Base-by-base conservation (phyloP, 1,284 basidiomycete species). In the Puccinia hordei region DNA sequence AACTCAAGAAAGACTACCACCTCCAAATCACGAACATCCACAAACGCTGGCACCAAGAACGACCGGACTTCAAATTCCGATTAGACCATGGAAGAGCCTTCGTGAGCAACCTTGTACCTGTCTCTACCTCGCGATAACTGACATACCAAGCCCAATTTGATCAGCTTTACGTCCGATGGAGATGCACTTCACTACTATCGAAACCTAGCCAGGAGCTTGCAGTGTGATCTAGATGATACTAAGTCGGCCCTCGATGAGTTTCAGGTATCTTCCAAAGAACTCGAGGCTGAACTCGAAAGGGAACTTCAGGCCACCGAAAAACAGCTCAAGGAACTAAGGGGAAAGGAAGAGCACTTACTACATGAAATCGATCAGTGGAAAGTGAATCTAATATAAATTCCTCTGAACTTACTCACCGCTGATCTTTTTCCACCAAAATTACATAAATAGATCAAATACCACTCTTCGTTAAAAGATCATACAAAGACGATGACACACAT, bases 301-400 rank as follows among this genome's bases (percentile, higher is more conserved):
- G 95, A 97, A 85, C 88, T 97, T 71, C 91, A 92, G 83, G 88
- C 91, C 71, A 94, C 93, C 65, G 94, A 97, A 87, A 92, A 91
- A 85, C 89, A 91, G 17, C 92, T 96, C 86, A 89, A 90, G 83
- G 93, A 94, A 61, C 89, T 96, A 74, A 90, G 89, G 86, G 88
- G 90, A 81, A 92, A 92, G 86, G 90, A 91, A 30, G 89, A 90
- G 68, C 89, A 89, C 81, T 89, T 93, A 51, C 92, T 95, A 84
- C 86, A 86, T 51, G 94, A 96, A 85, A 90, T 91, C 83, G 94
- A 96, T 81, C 92, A 94, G 59, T 95, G 93, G 94, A 97, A 94
- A 91, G 94, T 94, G 82, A 81, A 85, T 83, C 33, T 35, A 13
- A 75, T 79, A 24, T 61, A 38, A 65, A 59, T 77, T 66, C 13